A percentile compares a stretch with the other conserved stretches of the same genome.
Evolutionary conservation across 257 asterid species (phyloP).

Genomic region (Solanum okadae): DNA sequence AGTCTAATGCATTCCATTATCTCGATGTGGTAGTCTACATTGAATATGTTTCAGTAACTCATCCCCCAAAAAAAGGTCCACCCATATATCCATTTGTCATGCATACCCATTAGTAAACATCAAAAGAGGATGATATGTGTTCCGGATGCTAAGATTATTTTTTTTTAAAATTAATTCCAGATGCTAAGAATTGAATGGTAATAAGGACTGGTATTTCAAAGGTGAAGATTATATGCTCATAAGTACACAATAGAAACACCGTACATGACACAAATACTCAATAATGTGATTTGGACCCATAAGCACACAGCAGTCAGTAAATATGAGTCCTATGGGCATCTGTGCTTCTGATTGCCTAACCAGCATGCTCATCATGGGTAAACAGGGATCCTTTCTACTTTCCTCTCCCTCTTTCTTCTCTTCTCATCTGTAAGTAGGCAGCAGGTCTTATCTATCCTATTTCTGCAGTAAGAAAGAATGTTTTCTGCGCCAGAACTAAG

Average conservation of each 20-base stretch:
- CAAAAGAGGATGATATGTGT: background rate
- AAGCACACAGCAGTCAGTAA: background rate
- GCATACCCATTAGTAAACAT: background rate
- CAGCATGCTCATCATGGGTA: background rate
- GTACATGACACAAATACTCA: background rate
- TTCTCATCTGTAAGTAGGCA: background rate
- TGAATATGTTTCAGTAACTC: background rate
- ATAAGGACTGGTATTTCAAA: background rate
- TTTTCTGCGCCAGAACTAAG: background rate
- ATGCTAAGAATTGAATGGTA: background rate
- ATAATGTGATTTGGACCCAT: background rate
- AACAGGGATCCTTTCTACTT: background rate
- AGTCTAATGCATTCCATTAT: background rate
- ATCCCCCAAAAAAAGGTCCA: background rate
- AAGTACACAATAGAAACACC: background rate
- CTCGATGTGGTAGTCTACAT: background rate
- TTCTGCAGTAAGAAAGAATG: background rate
- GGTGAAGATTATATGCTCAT: background rate
- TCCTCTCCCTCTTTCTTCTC: background rate
- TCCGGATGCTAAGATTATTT: background rate
- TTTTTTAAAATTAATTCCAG: background rate
- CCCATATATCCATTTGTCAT: background rate
- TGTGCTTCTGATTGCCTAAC: background rate
- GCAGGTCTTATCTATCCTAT: background rate
- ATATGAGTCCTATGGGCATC: background rate